Evolutionary conservation across 1,139 yeast genomes (phyloP).

Genomic region (Zygoascus sp.): DNA sequence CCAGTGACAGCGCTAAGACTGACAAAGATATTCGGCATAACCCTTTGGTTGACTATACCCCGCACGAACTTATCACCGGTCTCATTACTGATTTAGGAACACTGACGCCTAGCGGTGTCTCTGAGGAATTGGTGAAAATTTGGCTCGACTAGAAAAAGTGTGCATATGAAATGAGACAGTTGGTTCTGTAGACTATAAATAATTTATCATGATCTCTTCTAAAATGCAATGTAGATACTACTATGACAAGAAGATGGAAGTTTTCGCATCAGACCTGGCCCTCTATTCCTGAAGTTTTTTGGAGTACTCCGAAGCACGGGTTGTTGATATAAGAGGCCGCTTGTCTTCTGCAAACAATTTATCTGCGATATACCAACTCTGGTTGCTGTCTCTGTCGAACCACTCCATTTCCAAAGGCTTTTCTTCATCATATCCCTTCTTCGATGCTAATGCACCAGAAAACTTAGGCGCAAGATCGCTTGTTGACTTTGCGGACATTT

Average conservation of each 20-base stretch:
- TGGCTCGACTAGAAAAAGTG: conserved; percentile 80
- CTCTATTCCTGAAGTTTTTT: not conserved
- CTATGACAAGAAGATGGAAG: no score
- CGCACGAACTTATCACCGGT: conserved; percentile 93
- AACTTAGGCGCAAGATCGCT: conserved; percentile 57
- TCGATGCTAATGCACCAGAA: conserved; percentile 75
- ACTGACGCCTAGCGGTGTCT: conserved; percentile 93
- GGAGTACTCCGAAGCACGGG: conserved; percentile 15
- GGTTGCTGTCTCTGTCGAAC: conserved; percentile 41
- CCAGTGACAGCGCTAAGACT: conserved; percentile 17
- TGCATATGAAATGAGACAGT: not conserved
- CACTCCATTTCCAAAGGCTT: conserved; percentile 48
- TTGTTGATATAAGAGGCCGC: conserved; percentile 22
- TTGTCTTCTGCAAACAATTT: conserved; percentile 28
- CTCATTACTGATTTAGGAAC: conserved; percentile 95
- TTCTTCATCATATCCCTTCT: conserved; percentile 75
- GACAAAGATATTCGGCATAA: conserved; percentile 28
- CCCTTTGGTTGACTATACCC: conserved; percentile 82
- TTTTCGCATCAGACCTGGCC: not conserved
- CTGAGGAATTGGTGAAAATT: conserved; percentile 94
- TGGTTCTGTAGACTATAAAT: conserved; percentile 2
- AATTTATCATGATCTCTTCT: not conserved
- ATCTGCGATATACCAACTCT: conserved; percentile 35
- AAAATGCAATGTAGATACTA: not conserved
- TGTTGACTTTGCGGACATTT: conserved; percentile 69